phyloP scores from a whole-genome alignment of 805 yeast genomes.

The Hanseniaspora guilliermondii region DNA sequence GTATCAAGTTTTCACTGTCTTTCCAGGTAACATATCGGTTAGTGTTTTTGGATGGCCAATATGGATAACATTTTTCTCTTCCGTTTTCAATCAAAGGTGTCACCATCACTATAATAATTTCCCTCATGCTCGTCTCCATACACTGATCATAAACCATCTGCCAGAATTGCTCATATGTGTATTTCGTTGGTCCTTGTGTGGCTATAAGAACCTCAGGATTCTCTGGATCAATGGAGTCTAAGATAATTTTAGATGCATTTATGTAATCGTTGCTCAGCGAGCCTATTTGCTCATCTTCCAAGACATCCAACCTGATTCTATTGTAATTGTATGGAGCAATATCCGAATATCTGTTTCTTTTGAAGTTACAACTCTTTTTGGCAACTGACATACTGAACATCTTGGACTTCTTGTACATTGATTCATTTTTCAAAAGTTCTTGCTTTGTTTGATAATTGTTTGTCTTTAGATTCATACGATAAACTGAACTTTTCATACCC shows the following conservation, averaged over 20 bases:
- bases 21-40: not conserved
- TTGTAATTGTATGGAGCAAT: constrained; percentile 55
- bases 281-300: constrained; percentile 14
- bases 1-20: not conserved
- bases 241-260: constrained; percentile 62
- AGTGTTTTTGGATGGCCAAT: constrained; percentile 42
- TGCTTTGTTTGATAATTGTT: not conserved
- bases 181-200: constrained; percentile 65
- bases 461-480: not conserved
- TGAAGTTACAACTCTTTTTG: constrained; percentile 19
- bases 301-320: constrained; percentile 34
- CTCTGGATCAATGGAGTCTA: constrained; percentile 21
- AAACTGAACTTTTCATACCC: not conserved
- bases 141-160: constrained; percentile 57
- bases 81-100: constrained; percentile 63
- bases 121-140: constrained; percentile 36
- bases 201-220: constrained; percentile 42
- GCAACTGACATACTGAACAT: constrained; percentile 1
- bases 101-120: constrained; percentile 51
- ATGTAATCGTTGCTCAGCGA: constrained; percentile 46
- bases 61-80: constrained; percentile 64
- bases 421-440: not conserved
- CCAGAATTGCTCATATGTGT: constrained; percentile 81
- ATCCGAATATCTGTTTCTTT: constrained; percentile 48
- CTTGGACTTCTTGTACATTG: not conserved